Evolutionary conservation across 2,329 filamentous ascomycete species (phyloP).

Genomic region (Colletotrichum zoysiae): DNA sequence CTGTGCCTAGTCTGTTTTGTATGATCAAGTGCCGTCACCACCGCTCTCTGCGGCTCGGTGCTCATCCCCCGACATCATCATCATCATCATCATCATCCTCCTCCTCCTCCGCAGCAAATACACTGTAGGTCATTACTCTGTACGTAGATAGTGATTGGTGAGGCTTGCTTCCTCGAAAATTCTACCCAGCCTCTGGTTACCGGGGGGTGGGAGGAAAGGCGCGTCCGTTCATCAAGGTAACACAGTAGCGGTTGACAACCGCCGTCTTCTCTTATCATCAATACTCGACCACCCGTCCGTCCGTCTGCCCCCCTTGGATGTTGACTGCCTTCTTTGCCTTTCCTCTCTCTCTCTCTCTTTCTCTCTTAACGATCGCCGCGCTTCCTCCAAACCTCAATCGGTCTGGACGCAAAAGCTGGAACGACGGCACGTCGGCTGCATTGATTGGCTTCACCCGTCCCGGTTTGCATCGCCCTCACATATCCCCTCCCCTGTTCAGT

Average conservation of each 20-base stretch:
- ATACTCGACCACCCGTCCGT: neutral
- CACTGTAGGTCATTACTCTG: neutral
- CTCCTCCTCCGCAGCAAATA: constrained; percentile 1
- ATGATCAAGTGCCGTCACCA: neutral
- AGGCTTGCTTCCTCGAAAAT: constrained; percentile 20
- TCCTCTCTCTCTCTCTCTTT: neutral
- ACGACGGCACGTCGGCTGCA: constrained; percentile 18
- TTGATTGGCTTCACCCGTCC: constrained; percentile 30
- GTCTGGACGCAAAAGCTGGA: constrained; percentile 35
- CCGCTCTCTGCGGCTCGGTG: constrained; percentile 26
- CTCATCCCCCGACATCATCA: constrained; percentile 21
- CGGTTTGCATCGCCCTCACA: constrained; percentile 27
- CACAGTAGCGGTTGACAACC: constrained; percentile 26
- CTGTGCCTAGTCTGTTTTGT: constrained; percentile 7
- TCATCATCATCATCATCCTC: too few species aligned
- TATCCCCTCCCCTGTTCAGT: constrained; percentile 18
- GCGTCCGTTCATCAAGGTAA: constrained; percentile 29
- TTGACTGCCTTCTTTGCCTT: neutral
- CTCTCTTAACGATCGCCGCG: constrained; percentile 20
- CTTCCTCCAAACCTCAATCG: constrained; percentile 5
- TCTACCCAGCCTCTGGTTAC: constrained; percentile 16
- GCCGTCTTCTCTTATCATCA: constrained; percentile 17
- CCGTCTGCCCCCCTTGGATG: neutral
- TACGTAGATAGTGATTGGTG: neutral
- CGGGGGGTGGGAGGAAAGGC: neutral